Conservation (phyloP, 176 grass and related monocot genomes). For the Stipa capillata region DNA sequence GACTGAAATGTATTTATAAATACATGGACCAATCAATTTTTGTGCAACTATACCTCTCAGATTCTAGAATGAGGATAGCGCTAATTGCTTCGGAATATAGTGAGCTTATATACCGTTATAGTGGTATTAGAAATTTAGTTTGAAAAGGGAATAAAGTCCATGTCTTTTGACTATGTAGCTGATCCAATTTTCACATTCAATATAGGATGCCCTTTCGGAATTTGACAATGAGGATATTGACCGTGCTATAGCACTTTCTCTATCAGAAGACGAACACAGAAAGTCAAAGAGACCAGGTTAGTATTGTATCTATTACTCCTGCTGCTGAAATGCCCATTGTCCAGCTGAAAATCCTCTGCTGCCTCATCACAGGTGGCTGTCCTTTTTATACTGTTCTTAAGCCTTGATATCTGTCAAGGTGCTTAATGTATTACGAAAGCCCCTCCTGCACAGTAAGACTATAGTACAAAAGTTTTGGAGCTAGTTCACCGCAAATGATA, state of each 20-base stretch:
- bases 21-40: neutral
- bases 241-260: constrained; percentile 88
- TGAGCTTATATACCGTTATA: neutral
- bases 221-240: constrained; percentile 88
- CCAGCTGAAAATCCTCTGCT: neutral
- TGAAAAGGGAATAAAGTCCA: neutral
- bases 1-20: neutral
- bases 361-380: neutral
- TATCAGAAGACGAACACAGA: constrained; percentile 79
- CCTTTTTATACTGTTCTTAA: neutral
- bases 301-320: constrained; percentile 25
- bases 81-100: constrained; percentile 1
- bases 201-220: constrained; percentile 47
- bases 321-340: neutral
- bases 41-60: neutral
- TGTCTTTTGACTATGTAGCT: neutral
- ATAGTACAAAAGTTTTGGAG: neutral
- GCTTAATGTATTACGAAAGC: neutral
- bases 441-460: neutral
- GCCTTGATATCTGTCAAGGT: neutral
- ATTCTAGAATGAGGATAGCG: neutral
- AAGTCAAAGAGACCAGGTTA: constrained; percentile 56
- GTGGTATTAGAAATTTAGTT: neutral
- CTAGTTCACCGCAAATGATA: neutral
- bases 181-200: constrained; percentile 24